Conservation (phyloP, 371 early-diverging fungal species). For the Saksenaea oblongispora region DNA sequence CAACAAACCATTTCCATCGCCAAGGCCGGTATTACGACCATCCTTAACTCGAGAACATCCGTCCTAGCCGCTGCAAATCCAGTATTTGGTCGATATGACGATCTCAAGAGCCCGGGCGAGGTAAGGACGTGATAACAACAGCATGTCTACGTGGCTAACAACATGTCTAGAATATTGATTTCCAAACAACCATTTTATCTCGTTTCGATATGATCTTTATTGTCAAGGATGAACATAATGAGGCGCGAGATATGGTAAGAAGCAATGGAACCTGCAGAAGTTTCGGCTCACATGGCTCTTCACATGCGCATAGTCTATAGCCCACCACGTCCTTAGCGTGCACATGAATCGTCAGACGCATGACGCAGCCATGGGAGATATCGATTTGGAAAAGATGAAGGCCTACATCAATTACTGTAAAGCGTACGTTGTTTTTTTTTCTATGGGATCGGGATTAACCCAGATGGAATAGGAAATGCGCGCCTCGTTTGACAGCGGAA, state of each 20-base stretch:
- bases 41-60: slow-evolving; percentile 97
- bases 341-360: slow-evolving; percentile 80
- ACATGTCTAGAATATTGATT: slow-evolving; percentile 99
- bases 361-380: slow-evolving; percentile 70
- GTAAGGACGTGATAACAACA: slow-evolving; percentile 24
- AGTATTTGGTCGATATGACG: slow-evolving; percentile 99
- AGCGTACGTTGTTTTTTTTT: slow-evolving; percentile 51
- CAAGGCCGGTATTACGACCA: slow-evolving; percentile 99
- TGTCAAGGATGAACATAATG: slow-evolving; percentile 90
- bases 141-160: no score
- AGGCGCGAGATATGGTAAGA: slow-evolving; percentile 76
- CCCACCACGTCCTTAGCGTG: slow-evolving; percentile 90
- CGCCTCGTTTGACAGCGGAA: slow-evolving; percentile 85
- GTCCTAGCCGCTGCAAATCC: slow-evolving; percentile 99
- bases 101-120: slow-evolving; percentile 95
- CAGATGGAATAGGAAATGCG: slow-evolving; percentile 71
- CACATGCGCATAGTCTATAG: slow-evolving; percentile 67
- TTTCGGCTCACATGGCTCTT: not conserved
- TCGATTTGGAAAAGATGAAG: slow-evolving; percentile 91
- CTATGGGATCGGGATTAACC: not conserved
- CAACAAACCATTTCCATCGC: slow-evolving; percentile 99
- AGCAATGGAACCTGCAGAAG: not conserved
- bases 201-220: slow-evolving; percentile 98
- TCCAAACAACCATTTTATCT: slow-evolving; percentile 98
- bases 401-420: slow-evolving; percentile 95